phyloP scores from a whole-genome alignment of 306 rosid species.

The Crataegus laevigata region DNA sequence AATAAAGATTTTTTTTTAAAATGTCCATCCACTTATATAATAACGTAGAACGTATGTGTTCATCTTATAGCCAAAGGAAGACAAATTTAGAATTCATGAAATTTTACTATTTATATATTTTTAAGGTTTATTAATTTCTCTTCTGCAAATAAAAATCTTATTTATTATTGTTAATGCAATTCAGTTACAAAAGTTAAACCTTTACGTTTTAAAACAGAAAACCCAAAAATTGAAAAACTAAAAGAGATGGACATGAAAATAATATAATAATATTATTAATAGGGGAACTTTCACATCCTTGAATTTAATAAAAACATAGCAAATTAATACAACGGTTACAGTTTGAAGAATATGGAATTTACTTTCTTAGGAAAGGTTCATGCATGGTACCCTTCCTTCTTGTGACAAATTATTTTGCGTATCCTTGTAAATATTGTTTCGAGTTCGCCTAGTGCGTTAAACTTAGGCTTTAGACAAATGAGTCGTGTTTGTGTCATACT shows the following conservation, averaged over 20 bases:
- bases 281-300: neutral
- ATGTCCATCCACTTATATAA: too few species aligned
- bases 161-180: neutral
- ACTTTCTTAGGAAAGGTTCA: neutral
- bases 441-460: neutral
- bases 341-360: neutral
- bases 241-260: neutral
- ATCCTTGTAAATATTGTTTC: neutral
- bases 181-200: constrained; percentile 1
- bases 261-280: neutral
- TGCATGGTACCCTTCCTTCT: neutral
- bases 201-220: constrained; percentile 9
- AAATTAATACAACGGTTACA: neutral
- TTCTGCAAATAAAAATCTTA: neutral
- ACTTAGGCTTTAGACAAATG: too few species aligned
- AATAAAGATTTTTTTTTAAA: too few species aligned
- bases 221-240: neutral
- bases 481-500: too few species aligned
- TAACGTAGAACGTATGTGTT: too few species aligned
- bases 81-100: neutral
- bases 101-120: too few species aligned
- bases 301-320: neutral
- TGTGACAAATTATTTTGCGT: neutral
- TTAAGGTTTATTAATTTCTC: neutral
- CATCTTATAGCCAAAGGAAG: too few species aligned